Evolutionary conservation across 371 early-diverging fungal species (phyloP).

Genomic region (Blakeslea trispora): DNA sequence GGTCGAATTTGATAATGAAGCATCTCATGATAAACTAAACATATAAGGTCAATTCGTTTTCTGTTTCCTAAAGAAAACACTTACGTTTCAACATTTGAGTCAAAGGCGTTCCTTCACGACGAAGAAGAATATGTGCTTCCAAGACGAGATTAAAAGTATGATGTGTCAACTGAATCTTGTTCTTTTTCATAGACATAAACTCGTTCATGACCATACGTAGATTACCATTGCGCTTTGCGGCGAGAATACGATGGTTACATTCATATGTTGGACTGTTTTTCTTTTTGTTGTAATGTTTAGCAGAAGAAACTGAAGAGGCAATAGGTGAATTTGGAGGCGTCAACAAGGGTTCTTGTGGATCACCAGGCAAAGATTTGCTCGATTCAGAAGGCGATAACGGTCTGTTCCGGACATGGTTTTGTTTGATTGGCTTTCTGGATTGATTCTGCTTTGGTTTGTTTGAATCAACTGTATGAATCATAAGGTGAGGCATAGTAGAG

Average conservation of each 20-base stretch:
- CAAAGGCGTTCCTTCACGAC: constrained; percentile 41
- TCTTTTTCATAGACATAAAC: constrained; percentile 35
- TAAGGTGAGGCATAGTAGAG: too few relatives aligned
- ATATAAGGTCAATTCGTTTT: too few relatives aligned
- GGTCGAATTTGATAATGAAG: constrained; percentile 37
- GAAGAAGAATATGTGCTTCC: constrained; percentile 38
- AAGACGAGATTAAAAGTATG: constrained; percentile 49
- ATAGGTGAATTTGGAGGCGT: not conserved
- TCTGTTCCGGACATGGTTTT: too few relatives aligned
- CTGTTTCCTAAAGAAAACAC: not conserved
- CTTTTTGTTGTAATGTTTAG: not conserved
- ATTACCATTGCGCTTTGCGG: constrained; percentile 38
- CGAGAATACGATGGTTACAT: constrained; percentile 28
- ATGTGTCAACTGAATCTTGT: constrained; percentile 31
- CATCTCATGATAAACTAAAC: constrained; percentile 53
- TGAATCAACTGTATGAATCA: too few relatives aligned
- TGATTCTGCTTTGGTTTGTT: too few relatives aligned
- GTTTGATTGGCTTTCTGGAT: too few relatives aligned
- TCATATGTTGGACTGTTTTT: not conserved
- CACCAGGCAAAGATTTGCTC: too few relatives aligned
- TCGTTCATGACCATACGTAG: constrained; percentile 36
- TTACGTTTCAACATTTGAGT: constrained; percentile 41
- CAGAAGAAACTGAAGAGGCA: not conserved
- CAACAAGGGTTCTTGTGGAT: not conserved
- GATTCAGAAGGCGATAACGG: too few relatives aligned